phyloP scores from a whole-genome alignment of 768 basidiomycete genomes.

The Aureoboletus auriporus region DNA sequence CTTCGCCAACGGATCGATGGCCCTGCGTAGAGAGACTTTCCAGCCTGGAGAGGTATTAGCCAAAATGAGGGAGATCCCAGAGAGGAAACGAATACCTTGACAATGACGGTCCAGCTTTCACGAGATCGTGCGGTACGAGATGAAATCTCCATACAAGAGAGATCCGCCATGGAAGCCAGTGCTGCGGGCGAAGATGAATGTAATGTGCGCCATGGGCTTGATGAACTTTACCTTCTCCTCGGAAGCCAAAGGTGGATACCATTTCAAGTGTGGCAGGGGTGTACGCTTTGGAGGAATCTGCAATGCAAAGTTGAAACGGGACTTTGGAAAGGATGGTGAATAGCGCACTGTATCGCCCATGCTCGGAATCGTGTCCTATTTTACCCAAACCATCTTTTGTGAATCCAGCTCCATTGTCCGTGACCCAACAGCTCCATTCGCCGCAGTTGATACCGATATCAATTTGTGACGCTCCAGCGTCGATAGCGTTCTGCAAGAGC shows the following conservation, averaged over 20 bases:
- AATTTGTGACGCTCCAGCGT: constrained; percentile 68
- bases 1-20: constrained; percentile 72
- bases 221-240: constrained; percentile 75
- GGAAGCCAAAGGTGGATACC: constrained; percentile 77
- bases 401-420: constrained; percentile 83
- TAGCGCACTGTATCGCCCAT: constrained; percentile 67
- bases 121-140: constrained; percentile 63
- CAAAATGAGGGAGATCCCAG: background rate
- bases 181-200: constrained; percentile 42
- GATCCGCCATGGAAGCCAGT: constrained; percentile 75
- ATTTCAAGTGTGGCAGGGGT: constrained; percentile 44
- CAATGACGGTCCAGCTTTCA: constrained; percentile 71
- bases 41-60: constrained; percentile 43
- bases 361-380: constrained; percentile 49
- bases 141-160: constrained; percentile 78
- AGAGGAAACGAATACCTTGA: constrained; percentile 51
- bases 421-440: constrained; percentile 81
- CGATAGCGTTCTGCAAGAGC: constrained; percentile 86
- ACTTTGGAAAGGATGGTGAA: background rate
- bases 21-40: constrained; percentile 64
- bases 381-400: constrained; percentile 50
- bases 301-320: background rate
- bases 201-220: background rate
- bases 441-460: constrained; percentile 70
- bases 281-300: constrained; percentile 76